Conservation (phyloP, 371 early-diverging fungal genomes). For the Synchytrium microbalum region DNA sequence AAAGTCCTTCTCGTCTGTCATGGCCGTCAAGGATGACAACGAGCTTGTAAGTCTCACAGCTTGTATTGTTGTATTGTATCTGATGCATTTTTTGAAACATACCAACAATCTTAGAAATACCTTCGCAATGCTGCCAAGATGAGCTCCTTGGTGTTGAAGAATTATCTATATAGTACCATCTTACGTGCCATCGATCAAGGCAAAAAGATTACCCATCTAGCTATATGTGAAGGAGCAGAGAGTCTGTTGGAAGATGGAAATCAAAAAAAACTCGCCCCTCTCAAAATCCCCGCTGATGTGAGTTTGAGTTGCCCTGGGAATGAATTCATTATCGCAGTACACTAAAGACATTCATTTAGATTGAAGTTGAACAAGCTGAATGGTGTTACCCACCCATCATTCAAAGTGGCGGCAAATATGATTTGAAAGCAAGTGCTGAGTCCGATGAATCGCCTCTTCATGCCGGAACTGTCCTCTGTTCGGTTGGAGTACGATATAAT, state of each 20-base stretch:
- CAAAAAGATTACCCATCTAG: constrained; percentile 77
- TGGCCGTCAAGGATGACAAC: constrained; percentile 85
- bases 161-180: constrained; percentile 81
- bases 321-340: neutral
- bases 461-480: constrained; percentile 84
- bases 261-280: constrained; percentile 43
- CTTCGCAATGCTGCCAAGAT: constrained; percentile 65
- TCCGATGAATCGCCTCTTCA: constrained; percentile 66
- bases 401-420: constrained; percentile 92
- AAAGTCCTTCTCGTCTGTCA: constrained; percentile 56
- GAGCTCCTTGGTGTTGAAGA: constrained; percentile 69
- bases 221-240: constrained; percentile 72
- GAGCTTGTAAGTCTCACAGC: constrained; percentile 57
- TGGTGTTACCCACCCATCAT: constrained; percentile 94
- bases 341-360: constrained; percentile 6
- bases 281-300: constrained; percentile 59
- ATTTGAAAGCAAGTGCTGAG: constrained; percentile 72
- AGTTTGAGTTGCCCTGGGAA: neutral
- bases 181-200: constrained; percentile 76
- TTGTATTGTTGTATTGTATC: neutral
- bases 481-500: constrained; percentile 87
- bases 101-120: constrained; percentile 41
- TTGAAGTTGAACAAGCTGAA: constrained; percentile 50
- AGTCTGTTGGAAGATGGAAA: constrained; percentile 54
- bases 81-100: neutral